A percentile compares a stretch with the other conserved stretches of the same genome.
phyloP scores from a whole-genome alignment of 2,329 filamentous ascomycete genomes.

The Aspergillus uvarum region DNA sequence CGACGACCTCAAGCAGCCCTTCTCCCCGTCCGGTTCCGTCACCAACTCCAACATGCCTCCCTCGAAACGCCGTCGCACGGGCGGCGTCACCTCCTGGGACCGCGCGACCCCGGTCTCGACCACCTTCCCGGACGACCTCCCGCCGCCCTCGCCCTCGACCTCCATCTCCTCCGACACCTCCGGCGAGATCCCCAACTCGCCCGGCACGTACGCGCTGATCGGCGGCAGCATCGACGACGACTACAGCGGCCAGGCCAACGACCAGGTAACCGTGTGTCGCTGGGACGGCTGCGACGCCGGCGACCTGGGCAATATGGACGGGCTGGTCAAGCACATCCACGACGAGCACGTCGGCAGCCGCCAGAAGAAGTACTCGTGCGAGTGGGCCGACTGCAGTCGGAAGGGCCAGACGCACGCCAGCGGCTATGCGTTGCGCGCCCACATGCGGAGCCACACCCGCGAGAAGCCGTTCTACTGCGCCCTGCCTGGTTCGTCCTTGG shows the following conservation, averaged over 20 bases:
- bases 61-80: conserved; percentile 51
- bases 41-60: conserved; percentile 44
- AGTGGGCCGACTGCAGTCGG: conserved; percentile 85
- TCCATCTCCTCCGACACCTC: conserved; percentile 90
- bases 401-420: conserved; percentile 92
- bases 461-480: conserved; percentile 99
- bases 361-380: conserved; percentile 97
- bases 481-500: conserved; percentile 69
- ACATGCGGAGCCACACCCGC: conserved; percentile 95
- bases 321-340: conserved; percentile 79
- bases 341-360: conserved; percentile 90
- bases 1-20: conserved; percentile 57
- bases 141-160: conserved; percentile 53
- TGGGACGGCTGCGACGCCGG: conserved; percentile 74
- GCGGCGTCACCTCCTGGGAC: conserved; percentile 45
- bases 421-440: conserved; percentile 91
- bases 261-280: conserved; percentile 74
- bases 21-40: conserved; percentile 45
- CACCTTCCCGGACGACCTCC: conserved; percentile 40
- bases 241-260: conserved; percentile 68
- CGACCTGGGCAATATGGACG: conserved; percentile 77
- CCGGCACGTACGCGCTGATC: conserved; percentile 49
- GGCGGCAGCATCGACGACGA: conserved; percentile 52
- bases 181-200: conserved; percentile 76
- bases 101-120: conserved; percentile 52